Base-by-base conservation (phyloP, 192 early-diverging fungal genomes). In the Umbelopsis ramanniana region DNA sequence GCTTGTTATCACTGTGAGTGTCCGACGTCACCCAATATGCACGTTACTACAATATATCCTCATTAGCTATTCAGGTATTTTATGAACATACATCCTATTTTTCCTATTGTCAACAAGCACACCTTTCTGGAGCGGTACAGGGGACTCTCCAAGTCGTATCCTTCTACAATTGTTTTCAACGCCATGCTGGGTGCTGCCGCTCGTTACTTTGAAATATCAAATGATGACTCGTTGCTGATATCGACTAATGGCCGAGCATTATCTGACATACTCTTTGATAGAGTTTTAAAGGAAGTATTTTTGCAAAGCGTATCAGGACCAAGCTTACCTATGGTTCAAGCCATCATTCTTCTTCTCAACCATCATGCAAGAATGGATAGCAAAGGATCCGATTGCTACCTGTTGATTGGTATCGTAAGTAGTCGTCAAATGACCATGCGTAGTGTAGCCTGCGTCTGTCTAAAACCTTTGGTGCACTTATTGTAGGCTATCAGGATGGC, bases 21-120 rank as follows among this genome's bases (percentile, higher is more conserved):
- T 3, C 9, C 10, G 17, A 14, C 29, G 19, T 37, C 1, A 29
- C 29, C 6, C 4, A 7, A 9, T 35, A 37, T 10, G 23, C 12
- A 17, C 23, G 4, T 15, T 35, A 26, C 15, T 26, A 3, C 2
- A 22, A 37, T 29, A 15, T 7, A 37, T 63, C 12, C 33, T 37
- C 33, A 35, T 63, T 63, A 12, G 33, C 4, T 33, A 12, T 63
- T 24, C 14, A 72, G 80, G n/a, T 93, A 89, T 67, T 93, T 92
- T 73, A 79, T 69, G 17, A 86, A 87, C 66, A 80, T 91, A 0
- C 92, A 93, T 68, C 90, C 92, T 21, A 86, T 83, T 29, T 81
- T 93, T 70, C 92, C 92, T 3, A 83, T 93, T 8, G 75, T 93
- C 24, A 85, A 90, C 76, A 90, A 89, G 70, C 77, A 80, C 9